phyloP scores from a whole-genome alignment of 192 early-diverging fungal species.

The Coemansia sp. region DNA sequence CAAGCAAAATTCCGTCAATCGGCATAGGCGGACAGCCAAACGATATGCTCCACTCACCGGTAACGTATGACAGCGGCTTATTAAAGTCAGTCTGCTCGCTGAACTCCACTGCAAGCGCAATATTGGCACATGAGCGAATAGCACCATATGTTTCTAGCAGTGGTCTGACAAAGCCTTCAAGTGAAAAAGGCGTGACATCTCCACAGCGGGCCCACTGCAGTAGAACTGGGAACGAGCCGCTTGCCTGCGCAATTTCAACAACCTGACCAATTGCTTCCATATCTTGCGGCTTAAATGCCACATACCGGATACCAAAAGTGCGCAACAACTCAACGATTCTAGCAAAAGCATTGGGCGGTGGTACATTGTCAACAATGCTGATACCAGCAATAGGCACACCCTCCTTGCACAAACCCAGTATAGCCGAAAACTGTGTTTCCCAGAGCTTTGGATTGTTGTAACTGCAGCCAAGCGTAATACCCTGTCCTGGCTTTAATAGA shows the following conservation, averaged over 20 bases:
- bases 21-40: conserved; percentile 91
- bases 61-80: conserved; percentile 83
- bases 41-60: conserved; percentile 84
- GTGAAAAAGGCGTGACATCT: conserved; percentile 92
- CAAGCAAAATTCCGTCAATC: conserved; percentile 91
- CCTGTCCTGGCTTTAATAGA: conserved; percentile 73
- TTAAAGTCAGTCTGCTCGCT: conserved; percentile 67
- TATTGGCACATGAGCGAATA: conserved; percentile 76
- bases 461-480: conserved; percentile 87
- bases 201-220: conserved; percentile 97
- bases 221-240: conserved; percentile 81
- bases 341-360: conserved; percentile 80
- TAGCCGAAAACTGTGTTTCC: conserved; percentile 74
- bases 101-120: conserved; percentile 85
- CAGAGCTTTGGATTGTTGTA: conserved; percentile 89
- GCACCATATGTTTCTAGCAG: conserved; percentile 66
- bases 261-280: conserved; percentile 76
- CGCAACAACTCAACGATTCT: conserved; percentile 77
- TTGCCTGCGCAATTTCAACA: conserved; percentile 79
- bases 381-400: conserved; percentile 93
- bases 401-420: conserved; percentile 75
- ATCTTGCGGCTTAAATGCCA: conserved; percentile 83
- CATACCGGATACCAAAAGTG: conserved; percentile 72
- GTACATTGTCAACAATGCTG: conserved; percentile 91
- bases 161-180: conserved; percentile 92